Evolutionary conservation across 2,329 filamentous ascomycete genomes (phyloP).

Genomic region (Colletotrichum cuscutae): DNA sequence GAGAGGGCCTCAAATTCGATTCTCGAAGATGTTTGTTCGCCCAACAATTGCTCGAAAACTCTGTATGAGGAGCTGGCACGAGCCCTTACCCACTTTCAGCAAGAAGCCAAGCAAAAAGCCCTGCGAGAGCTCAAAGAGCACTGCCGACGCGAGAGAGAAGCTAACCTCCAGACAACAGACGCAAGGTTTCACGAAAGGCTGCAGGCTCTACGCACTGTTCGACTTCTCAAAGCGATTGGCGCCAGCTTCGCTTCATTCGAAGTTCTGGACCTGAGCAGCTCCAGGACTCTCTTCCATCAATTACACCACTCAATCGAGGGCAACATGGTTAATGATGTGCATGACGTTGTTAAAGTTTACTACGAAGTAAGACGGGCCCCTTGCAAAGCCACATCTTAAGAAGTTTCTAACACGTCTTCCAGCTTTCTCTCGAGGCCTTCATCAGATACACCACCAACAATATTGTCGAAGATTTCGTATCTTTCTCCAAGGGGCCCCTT

Average conservation of each 20-base stretch:
- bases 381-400: accelerated
- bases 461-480: constrained; percentile 40
- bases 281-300: constrained; percentile 15
- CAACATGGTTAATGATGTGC: constrained; percentile 46
- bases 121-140: constrained; percentile 14
- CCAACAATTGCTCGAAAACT: constrained; percentile 7
- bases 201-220: constrained; percentile 34
- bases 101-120: not conserved
- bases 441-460: constrained; percentile 38
- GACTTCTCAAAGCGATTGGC: constrained; percentile 36
- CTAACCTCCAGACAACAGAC: constrained; percentile 39
- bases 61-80: constrained; percentile 34
- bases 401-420: not conserved
- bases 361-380: constrained; percentile 43
- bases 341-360: constrained; percentile 49
- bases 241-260: not conserved
- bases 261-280: not conserved
- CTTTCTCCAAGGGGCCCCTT: constrained; percentile 36
- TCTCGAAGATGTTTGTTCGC: constrained; percentile 36
- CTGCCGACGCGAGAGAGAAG: constrained; percentile 31
- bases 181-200: constrained; percentile 39
- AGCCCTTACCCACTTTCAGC: constrained; percentile 1
- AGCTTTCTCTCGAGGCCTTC: constrained; percentile 39
- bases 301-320: constrained; percentile 37
- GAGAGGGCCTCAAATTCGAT: constrained; percentile 33